Evolutionary conservation across 2,329 filamentous ascomycete species (phyloP), one percentile per base, ranked within the genome.

Genomic region (Talaromyces funiculosus): DNA sequence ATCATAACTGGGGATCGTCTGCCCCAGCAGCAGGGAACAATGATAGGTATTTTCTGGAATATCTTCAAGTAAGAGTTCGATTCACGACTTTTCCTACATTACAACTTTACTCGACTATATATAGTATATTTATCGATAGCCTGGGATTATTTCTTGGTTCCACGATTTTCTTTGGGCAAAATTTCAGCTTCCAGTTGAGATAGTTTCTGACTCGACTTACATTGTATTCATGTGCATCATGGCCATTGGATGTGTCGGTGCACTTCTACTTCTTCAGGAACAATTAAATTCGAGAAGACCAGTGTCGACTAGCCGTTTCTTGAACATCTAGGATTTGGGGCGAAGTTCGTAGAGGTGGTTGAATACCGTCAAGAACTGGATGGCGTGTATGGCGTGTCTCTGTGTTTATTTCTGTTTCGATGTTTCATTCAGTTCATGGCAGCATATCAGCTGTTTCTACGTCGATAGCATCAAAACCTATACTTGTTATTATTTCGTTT

Each of bases 141-240:
- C 68, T 79, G 1, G 1, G 77, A 26, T 76, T 77, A 16, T 75
- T 72, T n/a, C 72, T 79, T 12, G 77, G 77, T 7, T 75, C 75
- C 0, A 70, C 80, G 4, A 77, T 72, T 2, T 74, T 73, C 22
- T 80, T 80, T 59, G 76, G 75, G 1, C 66, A 78, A 26, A 80
- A 79, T 66, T 79, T 70, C 62, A 55, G 74, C 61, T 77, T 72
- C 29, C 73, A 63, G 6, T 71, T 64, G 24, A 73, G 76, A 24
- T 80, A 0, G 80, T 82, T 3, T 76, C 77, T 3, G 72, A 81
- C 65, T 76, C 73, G n/a, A 83, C 81, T 6, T 82, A 83, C 63
- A 78, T 81, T 40, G 79, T 79, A 20, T 72, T 81, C 18, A 72
- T 82, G 65, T 69, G 73, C 35, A 75, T 82, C 59, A 82, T 82